phyloP scores from a whole-genome alignment of 2,329 filamentous ascomycete species.

The Aspergillus latus region DNA sequence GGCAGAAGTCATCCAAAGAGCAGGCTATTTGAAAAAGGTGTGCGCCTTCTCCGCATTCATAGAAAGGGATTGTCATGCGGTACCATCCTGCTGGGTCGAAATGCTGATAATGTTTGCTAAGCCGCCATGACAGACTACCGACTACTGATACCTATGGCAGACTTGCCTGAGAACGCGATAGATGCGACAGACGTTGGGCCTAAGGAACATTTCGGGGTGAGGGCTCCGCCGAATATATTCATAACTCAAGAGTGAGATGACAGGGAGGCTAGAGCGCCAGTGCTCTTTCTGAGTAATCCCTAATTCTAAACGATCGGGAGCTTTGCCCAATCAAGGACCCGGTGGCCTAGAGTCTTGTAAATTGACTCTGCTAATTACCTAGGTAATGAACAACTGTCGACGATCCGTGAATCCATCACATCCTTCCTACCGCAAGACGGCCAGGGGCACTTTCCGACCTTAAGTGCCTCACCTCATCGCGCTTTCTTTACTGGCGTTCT shows the following conservation, averaged over 20 bases:
- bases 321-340: constrained; percentile 3
- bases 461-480: neutral
- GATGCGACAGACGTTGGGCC: neutral
- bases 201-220: neutral
- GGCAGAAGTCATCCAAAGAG: neutral
- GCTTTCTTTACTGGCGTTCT: neutral
- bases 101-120: too few species aligned
- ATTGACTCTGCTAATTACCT: neutral
- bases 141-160: too few species aligned
- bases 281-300: neutral
- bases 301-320: neutral
- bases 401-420: neutral
- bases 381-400: neutral
- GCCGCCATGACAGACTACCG: too few species aligned
- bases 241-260: neutral
- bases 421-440: neutral
- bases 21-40: neutral
- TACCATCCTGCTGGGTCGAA: too few species aligned
- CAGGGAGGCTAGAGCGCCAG: neutral
- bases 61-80: neutral
- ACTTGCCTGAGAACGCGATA: neutral
- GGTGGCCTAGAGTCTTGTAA: neutral
- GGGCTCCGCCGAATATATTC: neutral
- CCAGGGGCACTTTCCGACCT: neutral
- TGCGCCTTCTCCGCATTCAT: neutral